These are phyloP conservation scores for Beauveria brongniartii DNA, from an alignment of 2,329 filamentous ascomycete genomes.

Conservation along the genomic window DNA sequence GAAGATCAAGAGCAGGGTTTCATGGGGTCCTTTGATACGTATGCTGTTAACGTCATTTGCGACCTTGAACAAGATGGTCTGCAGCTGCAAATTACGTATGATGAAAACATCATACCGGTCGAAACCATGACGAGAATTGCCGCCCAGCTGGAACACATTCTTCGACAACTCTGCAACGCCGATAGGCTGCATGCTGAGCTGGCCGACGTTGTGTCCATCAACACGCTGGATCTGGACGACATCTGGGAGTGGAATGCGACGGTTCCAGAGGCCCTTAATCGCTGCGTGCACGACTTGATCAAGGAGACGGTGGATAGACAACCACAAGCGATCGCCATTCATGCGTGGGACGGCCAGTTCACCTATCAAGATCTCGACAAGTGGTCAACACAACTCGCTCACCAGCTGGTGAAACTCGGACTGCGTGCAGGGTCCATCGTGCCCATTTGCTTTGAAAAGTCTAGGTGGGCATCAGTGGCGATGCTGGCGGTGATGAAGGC, in stretches of 20 bases:
- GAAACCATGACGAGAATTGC: neutral
- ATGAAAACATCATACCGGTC: neutral
- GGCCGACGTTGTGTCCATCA: neutral
- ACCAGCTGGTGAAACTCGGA: conserved; percentile 13
- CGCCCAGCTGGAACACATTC: conserved; percentile 4
- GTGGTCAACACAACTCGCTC: conserved; percentile 10
- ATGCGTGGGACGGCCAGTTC: conserved; percentile 18
- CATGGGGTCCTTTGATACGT: neutral
- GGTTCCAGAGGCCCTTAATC: neutral
- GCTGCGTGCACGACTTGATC: conserved; percentile 3
- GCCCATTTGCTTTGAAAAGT: conserved; percentile 22
- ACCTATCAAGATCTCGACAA: conserved; percentile 19
- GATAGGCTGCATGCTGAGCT: neutral
- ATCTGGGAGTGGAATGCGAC: conserved; percentile 7
- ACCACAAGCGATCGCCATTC: conserved; percentile 15
- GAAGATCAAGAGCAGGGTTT: neutral
- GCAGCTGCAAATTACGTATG: neutral
- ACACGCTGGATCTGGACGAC: neutral
- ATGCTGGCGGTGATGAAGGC: conserved; percentile 25
- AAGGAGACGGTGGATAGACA: neutral
- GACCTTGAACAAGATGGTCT: conserved; percentile 1
- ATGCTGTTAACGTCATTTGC: neutral
- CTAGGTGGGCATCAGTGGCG: conserved; percentile 18
- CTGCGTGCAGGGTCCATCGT: neutral
- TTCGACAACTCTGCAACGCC: conserved; percentile 8